Evolutionary conservation across 148 eudicot genomes (phyloP), one percentile per base, ranked within the genome.

Genomic region (Rheum nobile): DNA sequence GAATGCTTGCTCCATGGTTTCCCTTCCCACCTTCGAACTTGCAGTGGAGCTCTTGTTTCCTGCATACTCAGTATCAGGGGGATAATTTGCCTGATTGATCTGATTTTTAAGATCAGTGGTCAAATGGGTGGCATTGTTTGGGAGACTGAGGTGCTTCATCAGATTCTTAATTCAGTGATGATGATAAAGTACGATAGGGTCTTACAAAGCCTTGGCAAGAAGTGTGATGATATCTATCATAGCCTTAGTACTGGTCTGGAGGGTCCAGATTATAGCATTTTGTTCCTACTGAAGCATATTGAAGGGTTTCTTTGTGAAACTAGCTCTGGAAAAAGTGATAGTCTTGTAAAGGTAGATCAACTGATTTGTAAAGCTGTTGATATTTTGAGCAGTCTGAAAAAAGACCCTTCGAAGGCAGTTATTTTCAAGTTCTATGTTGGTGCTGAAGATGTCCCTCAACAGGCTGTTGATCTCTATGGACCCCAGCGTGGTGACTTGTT

Each of bases 1-100:
- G 96, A 96, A 84, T 73, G 87, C 78, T 67, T 84, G 73, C 79
- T 96, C 77, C 97, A 96, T 86, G 97, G 99, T 68, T 89, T 96
- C 85, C 96, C 99, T 17, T 83, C 85, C 69, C 80, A 85, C 77
- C 81, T 44, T 82, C 90, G 79, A 72, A 76, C 75, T 79, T 80
- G 85, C 14, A 89, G 88, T 75, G 96, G 85, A 59, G 75, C 80
- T 77, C 83, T 96, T 5, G 77, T 88, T 72, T 92, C 99, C 72
- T 90, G 89, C 73, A 78, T 90, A 43, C 84, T 92, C 72, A 83
- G 81, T 77, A 86, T 96, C 67, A 86, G 82, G 77, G 90, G 86
- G 63, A 85, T 92, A 11, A 63, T 92, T 48, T 48, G 17, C 74
- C 31, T 86, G 75, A 82, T 92, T 22, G 89, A 85, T 80, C 82